These are phyloP conservation scores for Zangia roseola DNA, from an alignment of 768 basidiomycete species.

Conservation along the genomic window DNA sequence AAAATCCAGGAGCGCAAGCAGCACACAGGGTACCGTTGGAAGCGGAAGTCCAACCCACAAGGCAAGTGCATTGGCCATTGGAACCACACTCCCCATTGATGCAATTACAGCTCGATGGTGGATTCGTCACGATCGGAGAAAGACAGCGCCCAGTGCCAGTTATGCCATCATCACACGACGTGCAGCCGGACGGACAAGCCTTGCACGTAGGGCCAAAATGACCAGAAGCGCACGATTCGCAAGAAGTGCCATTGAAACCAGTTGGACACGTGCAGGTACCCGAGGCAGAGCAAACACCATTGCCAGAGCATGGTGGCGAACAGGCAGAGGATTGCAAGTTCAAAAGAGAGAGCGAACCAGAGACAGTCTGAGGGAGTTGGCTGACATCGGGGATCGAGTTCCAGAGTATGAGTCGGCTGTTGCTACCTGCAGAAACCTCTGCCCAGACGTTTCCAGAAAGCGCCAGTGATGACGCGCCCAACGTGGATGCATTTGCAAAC, in stretches of 20 bases:
- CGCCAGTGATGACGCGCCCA: conserved; percentile 60
- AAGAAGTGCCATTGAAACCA: conserved; percentile 76
- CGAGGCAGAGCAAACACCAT: conserved; percentile 67
- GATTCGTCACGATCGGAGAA: conserved; percentile 44
- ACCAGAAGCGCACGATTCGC: conserved; percentile 72
- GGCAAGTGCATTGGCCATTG: conserved; percentile 72
- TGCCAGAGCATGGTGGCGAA: conserved; percentile 70
- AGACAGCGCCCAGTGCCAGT: conserved; percentile 77
- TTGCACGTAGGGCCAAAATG: conserved; percentile 76
- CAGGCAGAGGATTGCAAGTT: conserved; percentile 75
- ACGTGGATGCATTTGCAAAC: conserved; percentile 43
- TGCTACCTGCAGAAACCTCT: conserved; percentile 55
- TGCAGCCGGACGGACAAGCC: conserved; percentile 67
- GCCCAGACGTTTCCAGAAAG: conserved; percentile 71
- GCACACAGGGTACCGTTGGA: conserved; percentile 76
- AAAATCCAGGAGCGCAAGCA: conserved; percentile 74
- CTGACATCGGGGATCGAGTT: conserved; percentile 73
- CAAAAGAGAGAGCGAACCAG: conserved; percentile 56
- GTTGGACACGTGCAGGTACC: conserved; percentile 71
- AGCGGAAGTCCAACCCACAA: conserved; percentile 70
- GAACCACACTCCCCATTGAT: conserved; percentile 73
- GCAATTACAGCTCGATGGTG: conserved; percentile 74
- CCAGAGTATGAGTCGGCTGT: conserved; percentile 70
- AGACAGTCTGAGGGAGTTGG: conserved; percentile 56
- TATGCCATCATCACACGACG: conserved; percentile 75